These are phyloP conservation scores for Ilex paraguariensis DNA, from an alignment of 305 asterid genomes.

Conservation along the genomic window DNA sequence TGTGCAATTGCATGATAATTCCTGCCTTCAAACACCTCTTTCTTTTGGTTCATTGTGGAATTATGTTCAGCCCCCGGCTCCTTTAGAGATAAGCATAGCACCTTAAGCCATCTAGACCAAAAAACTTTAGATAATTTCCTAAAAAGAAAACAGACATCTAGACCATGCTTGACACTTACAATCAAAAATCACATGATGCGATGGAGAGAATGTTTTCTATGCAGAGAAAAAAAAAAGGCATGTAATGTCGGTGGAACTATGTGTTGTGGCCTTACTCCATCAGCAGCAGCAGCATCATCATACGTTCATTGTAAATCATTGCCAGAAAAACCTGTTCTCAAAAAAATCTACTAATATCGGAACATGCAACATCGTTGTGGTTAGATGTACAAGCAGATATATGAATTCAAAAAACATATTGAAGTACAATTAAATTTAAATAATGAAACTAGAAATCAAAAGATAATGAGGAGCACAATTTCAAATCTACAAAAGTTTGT, in stretches of 20 bases:
- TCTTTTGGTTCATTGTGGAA: constrained; percentile 46
- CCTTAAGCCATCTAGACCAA: constrained; percentile 47
- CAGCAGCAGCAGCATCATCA: no score
- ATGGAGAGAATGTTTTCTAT: neutral
- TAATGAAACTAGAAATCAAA: neutral
- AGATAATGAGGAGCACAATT: neutral
- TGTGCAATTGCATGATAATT: constrained; percentile 40
- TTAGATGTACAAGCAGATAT: constrained; percentile 49
- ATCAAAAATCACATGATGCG: neutral
- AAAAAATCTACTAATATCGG: neutral
- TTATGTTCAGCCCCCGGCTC: constrained; percentile 35
- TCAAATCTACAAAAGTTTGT: no score
- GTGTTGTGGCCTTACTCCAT: no score
- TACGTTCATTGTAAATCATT: no score
- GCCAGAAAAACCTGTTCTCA: no score
- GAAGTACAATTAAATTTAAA: neutral
- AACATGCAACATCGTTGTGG: constrained; percentile 79
- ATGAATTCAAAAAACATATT: neutral
- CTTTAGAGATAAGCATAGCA: constrained; percentile 55
- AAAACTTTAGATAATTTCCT: neutral
- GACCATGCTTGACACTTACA: neutral
- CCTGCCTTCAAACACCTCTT: constrained; percentile 48
- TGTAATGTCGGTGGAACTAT: no score
- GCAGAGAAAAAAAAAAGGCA: neutral
- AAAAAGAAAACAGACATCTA: neutral